Evolutionary conservation across 495 filamentous ascomycete genomes (phyloP), one percentile per base, ranked within the genome.

Genomic region (Penicillium bovifimosum): DNA sequence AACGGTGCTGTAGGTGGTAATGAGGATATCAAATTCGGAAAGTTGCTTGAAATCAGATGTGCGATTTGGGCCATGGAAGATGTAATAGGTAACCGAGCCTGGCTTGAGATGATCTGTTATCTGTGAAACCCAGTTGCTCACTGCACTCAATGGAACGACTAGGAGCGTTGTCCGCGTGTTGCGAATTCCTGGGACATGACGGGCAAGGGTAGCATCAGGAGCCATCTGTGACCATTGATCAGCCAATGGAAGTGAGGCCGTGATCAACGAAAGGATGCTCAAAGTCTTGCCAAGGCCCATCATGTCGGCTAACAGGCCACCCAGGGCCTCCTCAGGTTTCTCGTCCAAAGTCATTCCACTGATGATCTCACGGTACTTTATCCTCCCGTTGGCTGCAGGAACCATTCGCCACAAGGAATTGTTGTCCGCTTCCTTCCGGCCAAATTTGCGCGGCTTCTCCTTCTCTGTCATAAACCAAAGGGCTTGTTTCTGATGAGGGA

Each of bases 231-330:
- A 56, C 71, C 86, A 98, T 9, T 70, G 62, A 14, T 67, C 53
- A 2, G 90, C 80, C 24, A 85, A 75, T 2, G 67, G 58, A 3
- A 86, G 68, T 0, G 88, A 85, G 14, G 74, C 76, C 2, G 83
- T 71, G 13, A 92, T 67, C 18, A 97, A 76, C 3, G 90, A 86
- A 6, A 98, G 74, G 27, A 96, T 86, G 62, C 87, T 95, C 41
- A 98, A 70, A 0, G 93, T 96, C 65, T 98, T 98, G 6, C 93
- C 93, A 13, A 98, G 72, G 33, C 93, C 93, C 93, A 98, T 98
- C 86, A 96, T 90, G 63, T 98, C 93, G 6, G 93, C 93, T 17
- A 98, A 73, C 28, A 98, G 86, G n/a, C 93, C 93, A 8, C 93
- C 93, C 1, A 85, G 72, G 0, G 82, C 78, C 52, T 90, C 81